Evolutionary conservation across 352 stramenopile species (phyloP), one percentile per base, ranked within the genome.

Genomic region (Phytophthora cactorum): DNA sequence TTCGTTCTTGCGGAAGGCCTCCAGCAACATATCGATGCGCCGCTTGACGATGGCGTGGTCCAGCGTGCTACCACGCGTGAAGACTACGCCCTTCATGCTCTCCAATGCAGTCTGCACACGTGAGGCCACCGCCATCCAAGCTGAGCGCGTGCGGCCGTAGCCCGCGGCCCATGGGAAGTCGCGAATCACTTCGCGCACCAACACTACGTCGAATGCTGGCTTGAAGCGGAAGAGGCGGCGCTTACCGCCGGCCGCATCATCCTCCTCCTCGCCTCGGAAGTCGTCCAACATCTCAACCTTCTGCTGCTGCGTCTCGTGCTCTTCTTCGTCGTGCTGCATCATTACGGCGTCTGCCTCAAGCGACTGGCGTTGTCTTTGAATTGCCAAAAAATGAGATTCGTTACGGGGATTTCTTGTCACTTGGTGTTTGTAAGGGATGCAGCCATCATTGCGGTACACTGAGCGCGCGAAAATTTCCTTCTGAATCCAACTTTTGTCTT

Each of bases 211-310:
- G 41, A 77, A 77, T 7, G 68, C 70, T 0, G 74, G 70, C 29
- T 71, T 74, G 61, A 82, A 82, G 45, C 71, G 70, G 56, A 82
- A 82, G 29, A 82, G 63, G 45, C 67, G 68, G 38, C 74, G 68
- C 64, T 77, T 71, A 34, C 64, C 61, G 43, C 60, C 64, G 3
- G 38, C 34, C 10, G 17, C 53, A 22, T 78, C 66, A 11, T 78
- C 66, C 2, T 73, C 69, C 4, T 72, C 61, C 0, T 77, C 52
- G 11, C 52, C 41, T 41, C 49, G 59, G 44, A 76, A 55, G 14
- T 79, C 67, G n/a, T 79, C 71, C 71, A 76, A 52, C 8, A 62
- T 58, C 10, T 63, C 64, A 11, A 70, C 27, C 36, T 68, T 60
- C 2, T 71, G 47, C n/a, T 70, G 50, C 47, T 60, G 52, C 5